These are phyloP conservation scores for Wickerhamiella qilinensis DNA, from an alignment of 805 yeast species.

Conservation along the genomic window DNA sequence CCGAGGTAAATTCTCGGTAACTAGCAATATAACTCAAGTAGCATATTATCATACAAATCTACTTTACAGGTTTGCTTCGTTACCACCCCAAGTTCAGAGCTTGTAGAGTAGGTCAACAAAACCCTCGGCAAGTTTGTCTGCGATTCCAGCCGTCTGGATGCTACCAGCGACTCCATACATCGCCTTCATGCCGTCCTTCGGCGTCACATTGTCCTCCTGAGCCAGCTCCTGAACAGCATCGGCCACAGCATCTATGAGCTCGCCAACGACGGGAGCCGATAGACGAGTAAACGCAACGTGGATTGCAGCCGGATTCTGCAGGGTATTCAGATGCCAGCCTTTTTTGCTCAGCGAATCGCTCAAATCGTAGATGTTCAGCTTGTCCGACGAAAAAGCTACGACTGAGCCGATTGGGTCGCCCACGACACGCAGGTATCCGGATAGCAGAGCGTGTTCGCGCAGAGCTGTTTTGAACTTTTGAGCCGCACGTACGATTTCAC, in stretches of 20 bases:
- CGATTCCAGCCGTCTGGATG: constrained; percentile 67
- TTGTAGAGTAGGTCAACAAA: constrained; percentile 74
- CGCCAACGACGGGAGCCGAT: constrained; percentile 45
- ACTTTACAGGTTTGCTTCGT: not conserved
- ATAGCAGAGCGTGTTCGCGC: constrained; percentile 36
- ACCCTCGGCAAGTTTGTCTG: constrained; percentile 59
- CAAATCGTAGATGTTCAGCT: constrained; percentile 56
- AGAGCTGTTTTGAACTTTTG: constrained; percentile 33
- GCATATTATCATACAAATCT: too few relatives aligned
- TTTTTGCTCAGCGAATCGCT: constrained; percentile 50
- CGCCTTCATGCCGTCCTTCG: constrained; percentile 53
- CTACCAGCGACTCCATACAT: constrained; percentile 94
- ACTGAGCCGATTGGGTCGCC: constrained; percentile 85
- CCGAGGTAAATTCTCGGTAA: too few relatives aligned
- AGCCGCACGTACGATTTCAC: constrained; percentile 51
- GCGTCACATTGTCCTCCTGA: constrained; percentile 6
- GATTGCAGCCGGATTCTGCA: constrained; percentile 81
- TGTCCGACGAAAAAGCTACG: constrained; percentile 50
- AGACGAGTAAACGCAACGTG: constrained; percentile 79
- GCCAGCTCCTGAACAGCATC: too few relatives aligned
- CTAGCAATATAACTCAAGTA: too few relatives aligned
- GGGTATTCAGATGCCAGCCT: constrained; percentile 82
- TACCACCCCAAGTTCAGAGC: constrained; percentile 8
- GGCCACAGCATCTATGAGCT: constrained; percentile 28
- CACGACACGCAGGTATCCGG: constrained; percentile 28